Evolutionary conservation across 352 stramenopile genomes (phyloP).

Genomic region (Pythium sukuiense): DNA sequence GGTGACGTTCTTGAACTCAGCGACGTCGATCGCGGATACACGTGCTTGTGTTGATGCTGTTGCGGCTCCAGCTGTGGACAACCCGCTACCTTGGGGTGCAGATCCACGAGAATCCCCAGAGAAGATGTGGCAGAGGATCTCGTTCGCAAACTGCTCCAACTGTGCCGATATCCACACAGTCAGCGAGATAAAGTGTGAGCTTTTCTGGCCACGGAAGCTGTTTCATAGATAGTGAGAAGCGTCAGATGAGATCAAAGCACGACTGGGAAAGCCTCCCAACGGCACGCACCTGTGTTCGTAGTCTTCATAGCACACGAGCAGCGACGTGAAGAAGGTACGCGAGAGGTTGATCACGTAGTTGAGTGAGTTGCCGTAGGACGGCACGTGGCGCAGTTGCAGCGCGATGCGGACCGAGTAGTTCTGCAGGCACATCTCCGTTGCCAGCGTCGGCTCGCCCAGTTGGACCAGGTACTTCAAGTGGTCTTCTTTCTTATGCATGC

Average conservation of each 20-base stretch:
- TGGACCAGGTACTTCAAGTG: slow-evolving; percentile 75
- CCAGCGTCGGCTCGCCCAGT: slow-evolving; percentile 59
- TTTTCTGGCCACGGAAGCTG: slow-evolving; percentile 76
- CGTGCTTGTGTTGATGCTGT: slow-evolving; percentile 3
- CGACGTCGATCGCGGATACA: slow-evolving; percentile 50
- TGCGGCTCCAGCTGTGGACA: not conserved
- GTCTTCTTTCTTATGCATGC: slow-evolving; percentile 84
- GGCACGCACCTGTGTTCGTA: slow-evolving; percentile 58
- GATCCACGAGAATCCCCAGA: slow-evolving; percentile 4
- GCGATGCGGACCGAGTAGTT: slow-evolving; percentile 82
- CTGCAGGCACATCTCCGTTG: slow-evolving; percentile 80
- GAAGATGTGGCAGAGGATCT: slow-evolving; percentile 80
- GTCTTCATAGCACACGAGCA: slow-evolving; percentile 84
- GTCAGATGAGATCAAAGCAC: not conserved
- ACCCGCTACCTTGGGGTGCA: not conserved
- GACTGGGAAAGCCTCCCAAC: not conserved
- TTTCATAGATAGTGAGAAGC: not conserved
- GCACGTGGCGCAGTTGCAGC: slow-evolving; percentile 70
- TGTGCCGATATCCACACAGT: slow-evolving; percentile 83
- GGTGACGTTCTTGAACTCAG: slow-evolving; percentile 75
- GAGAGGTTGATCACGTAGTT: slow-evolving; percentile 86
- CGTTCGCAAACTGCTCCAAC: slow-evolving; percentile 69
- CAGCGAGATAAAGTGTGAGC: slow-evolving; percentile 72
- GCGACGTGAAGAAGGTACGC: slow-evolving; percentile 81
- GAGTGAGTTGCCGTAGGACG: slow-evolving; percentile 67